Conservation (phyloP, 2,329 filamentous ascomycete genomes). For the Diaporthe citrichinensis region DNA sequence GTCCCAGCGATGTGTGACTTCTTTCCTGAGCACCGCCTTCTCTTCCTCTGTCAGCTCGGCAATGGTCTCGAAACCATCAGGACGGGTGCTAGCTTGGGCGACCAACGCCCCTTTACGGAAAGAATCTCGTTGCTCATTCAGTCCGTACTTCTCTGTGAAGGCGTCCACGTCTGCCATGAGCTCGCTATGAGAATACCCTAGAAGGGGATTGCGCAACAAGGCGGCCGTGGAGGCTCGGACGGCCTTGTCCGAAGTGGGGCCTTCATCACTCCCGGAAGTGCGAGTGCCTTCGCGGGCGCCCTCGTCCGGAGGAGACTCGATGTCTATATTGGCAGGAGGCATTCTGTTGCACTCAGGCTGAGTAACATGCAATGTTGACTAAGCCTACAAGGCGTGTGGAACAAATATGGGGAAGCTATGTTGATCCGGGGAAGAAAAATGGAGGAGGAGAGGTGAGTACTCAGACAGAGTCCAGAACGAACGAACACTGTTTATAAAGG, state of each 20-base stretch:
- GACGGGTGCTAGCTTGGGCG: slow-evolving; percentile 74
- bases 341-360: neutral
- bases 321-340: neutral
- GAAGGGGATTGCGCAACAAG: slow-evolving; percentile 62
- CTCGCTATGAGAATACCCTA: slow-evolving; percentile 63
- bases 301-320: slow-evolving; percentile 5
- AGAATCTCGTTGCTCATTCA: slow-evolving; percentile 70
- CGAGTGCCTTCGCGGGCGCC: neutral
- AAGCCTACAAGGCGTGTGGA: neutral
- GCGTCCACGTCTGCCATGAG: slow-evolving; percentile 69
- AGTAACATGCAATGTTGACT: neutral
- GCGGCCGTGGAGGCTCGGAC: neutral
- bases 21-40: slow-evolving; percentile 63
- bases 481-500: slow-evolving; percentile 6
- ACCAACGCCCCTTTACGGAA: slow-evolving; percentile 80
- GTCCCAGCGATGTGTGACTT: slow-evolving; percentile 77
- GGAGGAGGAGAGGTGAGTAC: neutral
- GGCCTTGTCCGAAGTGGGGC: neutral
- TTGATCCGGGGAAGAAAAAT: slow-evolving; percentile 1
- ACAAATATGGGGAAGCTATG: neutral
- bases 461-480: neutral
- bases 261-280: slow-evolving; percentile 1
- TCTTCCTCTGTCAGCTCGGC: slow-evolving; percentile 11
- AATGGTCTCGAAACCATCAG: slow-evolving; percentile 72
- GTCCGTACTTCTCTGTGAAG: slow-evolving; percentile 71